Evolutionary conservation across 78 protist genomes (phyloP).

Genomic region (Polysphondylium violaceum): DNA sequence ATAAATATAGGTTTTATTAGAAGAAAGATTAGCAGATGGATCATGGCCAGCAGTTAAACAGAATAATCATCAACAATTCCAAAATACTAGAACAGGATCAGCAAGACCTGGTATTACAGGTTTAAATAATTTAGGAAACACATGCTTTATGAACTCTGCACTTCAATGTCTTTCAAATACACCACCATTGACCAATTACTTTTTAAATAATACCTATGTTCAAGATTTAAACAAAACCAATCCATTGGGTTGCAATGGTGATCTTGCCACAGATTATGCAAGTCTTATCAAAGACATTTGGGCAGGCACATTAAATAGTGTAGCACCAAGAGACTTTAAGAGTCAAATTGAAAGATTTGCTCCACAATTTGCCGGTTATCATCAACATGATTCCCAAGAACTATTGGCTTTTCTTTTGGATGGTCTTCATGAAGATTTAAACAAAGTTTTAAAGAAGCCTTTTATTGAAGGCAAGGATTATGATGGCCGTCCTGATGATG

Average conservation of each 20-base stretch:
- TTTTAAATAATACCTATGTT: conserved; percentile 29
- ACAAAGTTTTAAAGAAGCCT: conserved; percentile 86
- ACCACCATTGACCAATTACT: conserved; percentile 54
- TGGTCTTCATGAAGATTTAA: conserved; percentile 97
- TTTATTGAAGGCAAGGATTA: conserved; percentile 56
- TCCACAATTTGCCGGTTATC: conserved; percentile 87
- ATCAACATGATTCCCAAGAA: conserved; percentile 94
- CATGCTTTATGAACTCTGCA: conserved; percentile 93
- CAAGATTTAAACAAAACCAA: conserved; percentile 84
- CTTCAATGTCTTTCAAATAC: conserved; percentile 88
- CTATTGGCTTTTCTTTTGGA: conserved; percentile 77
- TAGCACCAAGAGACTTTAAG: conserved; percentile 84
- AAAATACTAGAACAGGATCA: conserved; percentile 20
- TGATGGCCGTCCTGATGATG: conserved; percentile 72
- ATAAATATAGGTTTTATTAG: conserved; percentile 42
- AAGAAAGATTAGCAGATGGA: conserved; percentile 58
- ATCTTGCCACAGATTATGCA: conserved; percentile 78
- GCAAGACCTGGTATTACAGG: conserved; percentile 86
- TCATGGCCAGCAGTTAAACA: conserved; percentile 43
- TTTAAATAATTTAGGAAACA: conserved; percentile 94
- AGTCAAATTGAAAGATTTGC: conserved; percentile 76
- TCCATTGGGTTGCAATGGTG: conserved; percentile 89
- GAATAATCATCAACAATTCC: neutral
- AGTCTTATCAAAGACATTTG: conserved; percentile 75
- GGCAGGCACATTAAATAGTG: neutral